A percentile compares a stretch with the other conserved stretches of the same genome.
phyloP scores from a whole-genome alignment of 2,329 filamentous ascomycete genomes.

The Teratosphaeria epicoccoides region DNA sequence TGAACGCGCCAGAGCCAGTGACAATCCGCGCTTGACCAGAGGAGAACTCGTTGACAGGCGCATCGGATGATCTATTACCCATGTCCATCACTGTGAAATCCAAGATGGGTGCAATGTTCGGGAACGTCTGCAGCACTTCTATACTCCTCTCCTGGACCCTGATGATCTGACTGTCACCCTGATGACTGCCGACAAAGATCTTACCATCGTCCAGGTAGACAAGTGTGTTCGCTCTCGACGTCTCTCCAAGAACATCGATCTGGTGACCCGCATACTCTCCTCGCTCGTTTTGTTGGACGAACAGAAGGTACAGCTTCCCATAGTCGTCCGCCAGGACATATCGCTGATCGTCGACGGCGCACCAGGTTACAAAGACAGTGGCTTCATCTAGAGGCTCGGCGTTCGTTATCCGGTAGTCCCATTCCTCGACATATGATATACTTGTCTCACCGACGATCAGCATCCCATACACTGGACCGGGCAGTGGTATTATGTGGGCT shows the following conservation, averaged over 20 bases:
- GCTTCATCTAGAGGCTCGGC: slow-evolving; percentile 58
- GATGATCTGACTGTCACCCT: slow-evolving; percentile 82
- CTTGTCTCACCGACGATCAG: slow-evolving; percentile 50
- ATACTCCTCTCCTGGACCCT: slow-evolving; percentile 48
- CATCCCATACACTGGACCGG: slow-evolving; percentile 43
- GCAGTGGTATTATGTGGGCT: slow-evolving; percentile 51
- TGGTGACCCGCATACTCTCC: slow-evolving; percentile 63
- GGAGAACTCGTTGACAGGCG: slow-evolving; percentile 78
- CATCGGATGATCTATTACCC: slow-evolving; percentile 70
- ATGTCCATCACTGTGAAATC: slow-evolving; percentile 97
- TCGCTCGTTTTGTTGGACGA: slow-evolving; percentile 55
- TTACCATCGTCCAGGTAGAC: slow-evolving; percentile 65
- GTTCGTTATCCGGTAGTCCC: slow-evolving; percentile 53
- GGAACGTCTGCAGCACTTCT: slow-evolving; percentile 60
- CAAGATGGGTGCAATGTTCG: slow-evolving; percentile 81
- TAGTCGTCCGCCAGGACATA: slow-evolving; percentile 92
- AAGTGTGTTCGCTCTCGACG: slow-evolving; percentile 65
- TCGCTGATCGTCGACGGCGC: slow-evolving; percentile 65
- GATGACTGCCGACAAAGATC: slow-evolving; percentile 82
- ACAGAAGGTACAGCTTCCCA: slow-evolving; percentile 73
- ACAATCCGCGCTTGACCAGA: slow-evolving; percentile 91
- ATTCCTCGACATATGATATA: slow-evolving; percentile 73
- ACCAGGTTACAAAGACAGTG: slow-evolving; percentile 87
- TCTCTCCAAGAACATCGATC: slow-evolving; percentile 55
- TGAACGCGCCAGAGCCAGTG: slow-evolving; percentile 80